phyloP scores from a whole-genome alignment of 495 filamentous ascomycete genomes.

The Thermothielavioides terrestris region DNA sequence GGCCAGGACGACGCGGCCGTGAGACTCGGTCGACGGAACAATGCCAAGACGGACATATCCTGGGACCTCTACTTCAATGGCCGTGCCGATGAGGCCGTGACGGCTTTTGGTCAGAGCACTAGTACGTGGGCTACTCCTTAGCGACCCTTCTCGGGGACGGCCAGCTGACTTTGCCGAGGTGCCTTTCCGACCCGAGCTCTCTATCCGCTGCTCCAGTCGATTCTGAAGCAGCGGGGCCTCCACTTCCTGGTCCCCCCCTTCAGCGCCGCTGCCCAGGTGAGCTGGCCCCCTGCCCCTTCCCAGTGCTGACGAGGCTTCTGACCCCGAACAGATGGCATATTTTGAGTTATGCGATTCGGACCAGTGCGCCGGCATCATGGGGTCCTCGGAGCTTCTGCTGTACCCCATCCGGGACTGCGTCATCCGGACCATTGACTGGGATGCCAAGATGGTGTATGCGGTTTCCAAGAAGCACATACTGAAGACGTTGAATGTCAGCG shows the following conservation, averaged over 20 bases:
- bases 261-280: conserved; percentile 80
- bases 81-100: conserved; percentile 66
- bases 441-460: conserved; percentile 55
- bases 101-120: conserved; percentile 65
- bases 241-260: conserved; percentile 85
- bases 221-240: conserved; percentile 58
- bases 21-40: conserved; percentile 39
- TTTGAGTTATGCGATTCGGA: conserved; percentile 60
- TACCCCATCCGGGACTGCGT: conserved; percentile 73
- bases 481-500: conserved; percentile 57
- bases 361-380: conserved; percentile 70
- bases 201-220: conserved; percentile 64
- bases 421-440: conserved; percentile 69
- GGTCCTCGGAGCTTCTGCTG: conserved; percentile 76
- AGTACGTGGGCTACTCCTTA: conserved; percentile 58
- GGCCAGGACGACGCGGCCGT: conserved; percentile 53
- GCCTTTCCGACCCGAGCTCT: conserved; percentile 52
- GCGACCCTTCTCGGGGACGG: too few relatives aligned
- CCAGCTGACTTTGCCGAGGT: conserved; percentile 33
- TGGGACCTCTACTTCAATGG: conserved; percentile 84
- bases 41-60: conserved; percentile 48
- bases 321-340: conserved; percentile 60
- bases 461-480: conserved; percentile 63
- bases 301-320: conserved; percentile 9
- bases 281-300: conserved; percentile 5